Base-by-base conservation (phyloP, 2,329 filamentous ascomycete species). In the Curvularia hawaiiensis region DNA sequence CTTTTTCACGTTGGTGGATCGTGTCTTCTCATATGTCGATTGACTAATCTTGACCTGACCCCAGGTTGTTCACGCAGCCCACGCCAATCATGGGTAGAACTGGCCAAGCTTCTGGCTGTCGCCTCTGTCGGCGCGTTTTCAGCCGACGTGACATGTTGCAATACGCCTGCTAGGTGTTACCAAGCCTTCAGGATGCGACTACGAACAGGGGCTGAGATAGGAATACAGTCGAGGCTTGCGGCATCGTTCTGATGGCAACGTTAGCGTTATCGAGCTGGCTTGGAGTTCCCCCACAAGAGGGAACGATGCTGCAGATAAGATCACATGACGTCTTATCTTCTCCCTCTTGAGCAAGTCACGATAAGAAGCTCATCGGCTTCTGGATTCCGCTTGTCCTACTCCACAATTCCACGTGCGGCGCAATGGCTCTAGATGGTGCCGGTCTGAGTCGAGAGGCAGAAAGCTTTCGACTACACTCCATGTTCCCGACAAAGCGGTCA, bases 121-220 rank as follows among this genome's bases (percentile, higher is more conserved):
- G 50, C 26, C 30, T 26, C 31, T 39, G 31, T 57, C 54, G 58
- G 54, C 46, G 40, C 30, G 30, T 54, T 60, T 60, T 47, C 47
- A 58, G 43, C 58, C 58, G 58, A 60, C 46, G 38, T 50, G 45
- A 44, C 47, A 51, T 54, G 31, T 24, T 54, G 58, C 50, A 33
- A 46, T 22, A 46, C 44, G 47, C 44, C n/a, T 30, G 24, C 24
- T 30, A 48, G 24, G 30, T 40, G 30, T 28, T 18, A 20, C 31
- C 24, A 57, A 39, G 50, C 39, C 24, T 26, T 20, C 1, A 26
- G 30, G 43, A 26, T 44, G 44, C 38, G 50, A 50, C 53, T 39
- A 49, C 44, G 30, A 28, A 30, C 54, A 57, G 54, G 54, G 54
- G 39, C 33, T 12, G 6, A 57, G 54, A 57, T 54, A 57, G 50